Percentiles rank a stretch among this genome's conserved stretches.
Conservation (phyloP, 768 basidiomycete genomes). For the Leccinum incarnatum region DNA sequence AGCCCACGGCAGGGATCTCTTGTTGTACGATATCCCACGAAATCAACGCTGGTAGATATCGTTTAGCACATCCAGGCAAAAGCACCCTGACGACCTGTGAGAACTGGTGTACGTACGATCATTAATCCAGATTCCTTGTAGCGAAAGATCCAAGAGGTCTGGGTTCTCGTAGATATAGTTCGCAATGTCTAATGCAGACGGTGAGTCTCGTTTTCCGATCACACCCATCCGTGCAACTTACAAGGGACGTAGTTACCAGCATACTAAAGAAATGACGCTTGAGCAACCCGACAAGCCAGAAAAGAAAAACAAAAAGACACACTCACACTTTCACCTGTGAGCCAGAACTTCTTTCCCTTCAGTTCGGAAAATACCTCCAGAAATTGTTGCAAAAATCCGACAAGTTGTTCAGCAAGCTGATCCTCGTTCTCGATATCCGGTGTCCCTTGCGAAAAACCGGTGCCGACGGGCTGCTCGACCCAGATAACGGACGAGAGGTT, state of each 20-base stretch:
- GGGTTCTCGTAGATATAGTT: constrained; percentile 69
- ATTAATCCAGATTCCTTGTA: constrained; percentile 70
- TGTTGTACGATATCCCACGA: constrained; percentile 63
- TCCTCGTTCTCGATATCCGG: constrained; percentile 62
- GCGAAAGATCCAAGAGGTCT: constrained; percentile 46
- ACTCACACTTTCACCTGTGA: constrained; percentile 74
- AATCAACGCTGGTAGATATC: constrained; percentile 42
- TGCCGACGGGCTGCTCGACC: constrained; percentile 80
- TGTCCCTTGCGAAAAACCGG: constrained; percentile 69
- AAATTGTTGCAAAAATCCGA: constrained; percentile 70
- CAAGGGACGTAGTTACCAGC: constrained; percentile 68
- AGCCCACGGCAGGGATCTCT: constrained; percentile 69
- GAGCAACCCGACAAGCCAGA: not conserved
- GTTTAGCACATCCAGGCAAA: not conserved
- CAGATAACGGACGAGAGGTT: constrained; percentile 75
- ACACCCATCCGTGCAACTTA: constrained; percentile 37
- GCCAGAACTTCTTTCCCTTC: constrained; percentile 67
- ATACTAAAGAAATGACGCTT: constrained; percentile 42
- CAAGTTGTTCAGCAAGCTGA: constrained; percentile 53
- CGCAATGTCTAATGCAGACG: constrained; percentile 54
- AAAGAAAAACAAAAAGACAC: not conserved
- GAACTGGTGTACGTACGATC: constrained; percentile 50
- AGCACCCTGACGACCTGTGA: not conserved
- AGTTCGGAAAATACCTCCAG: constrained; percentile 70
- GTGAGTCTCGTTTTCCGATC: not conserved